These are phyloP conservation scores for Ensete glaucum DNA, from an alignment of 176 grass and related monocot genomes.

Conservation along the genomic window DNA sequence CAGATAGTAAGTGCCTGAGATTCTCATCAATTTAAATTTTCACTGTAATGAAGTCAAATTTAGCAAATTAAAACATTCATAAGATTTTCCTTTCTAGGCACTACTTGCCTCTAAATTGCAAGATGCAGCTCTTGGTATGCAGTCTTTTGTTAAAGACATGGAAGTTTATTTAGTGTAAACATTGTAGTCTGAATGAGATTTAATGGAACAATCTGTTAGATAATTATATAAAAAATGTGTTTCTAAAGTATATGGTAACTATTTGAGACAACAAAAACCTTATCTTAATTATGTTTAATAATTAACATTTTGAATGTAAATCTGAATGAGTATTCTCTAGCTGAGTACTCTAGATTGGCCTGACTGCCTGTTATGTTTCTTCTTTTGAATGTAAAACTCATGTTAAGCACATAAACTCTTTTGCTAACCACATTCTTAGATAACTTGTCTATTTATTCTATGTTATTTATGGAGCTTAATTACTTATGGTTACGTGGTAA, in stretches of 20 bases:
- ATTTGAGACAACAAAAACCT: neutral
- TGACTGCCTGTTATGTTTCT: neutral
- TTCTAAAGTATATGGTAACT: neutral
- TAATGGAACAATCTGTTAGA: neutral
- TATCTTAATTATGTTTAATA: neutral
- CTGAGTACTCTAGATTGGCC: neutral
- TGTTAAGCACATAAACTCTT: neutral
- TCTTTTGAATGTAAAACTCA: neutral
- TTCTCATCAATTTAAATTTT: neutral
- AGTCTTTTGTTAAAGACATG: neutral
- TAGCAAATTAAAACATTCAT: neutral
- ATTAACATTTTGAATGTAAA: neutral
- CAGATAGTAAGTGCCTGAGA: conserved; percentile 68
- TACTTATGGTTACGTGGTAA: neutral
- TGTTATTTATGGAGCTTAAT: neutral
- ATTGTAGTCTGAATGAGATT: neutral
- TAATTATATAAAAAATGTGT: neutral
- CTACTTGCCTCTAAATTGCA: neutral
- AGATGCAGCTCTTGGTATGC: neutral
- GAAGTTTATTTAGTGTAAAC: neutral
- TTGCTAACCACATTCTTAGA: neutral
- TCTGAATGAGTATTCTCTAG: neutral
- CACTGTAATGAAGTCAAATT: neutral
- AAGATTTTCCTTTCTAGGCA: neutral
- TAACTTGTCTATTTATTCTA: too few relatives aligned